Base-by-base conservation (phyloP, 2,329 filamentous ascomycete genomes). In the Penicillium sp. region DNA sequence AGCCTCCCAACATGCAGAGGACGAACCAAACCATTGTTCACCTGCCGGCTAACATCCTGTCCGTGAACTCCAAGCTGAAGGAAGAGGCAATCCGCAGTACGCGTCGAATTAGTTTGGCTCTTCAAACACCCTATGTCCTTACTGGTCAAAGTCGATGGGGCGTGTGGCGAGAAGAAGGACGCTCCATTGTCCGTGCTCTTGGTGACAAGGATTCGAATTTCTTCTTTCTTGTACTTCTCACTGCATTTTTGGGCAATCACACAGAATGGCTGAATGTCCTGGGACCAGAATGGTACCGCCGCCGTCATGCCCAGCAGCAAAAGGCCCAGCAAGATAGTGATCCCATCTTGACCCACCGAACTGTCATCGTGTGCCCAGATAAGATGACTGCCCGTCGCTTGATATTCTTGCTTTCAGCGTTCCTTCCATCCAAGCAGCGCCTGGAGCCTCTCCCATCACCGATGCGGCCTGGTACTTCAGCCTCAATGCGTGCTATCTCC, bases 91-190 rank as follows among this genome's bases (percentile, higher is more conserved):
- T 81, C 41, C 71, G 77, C 34, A 80, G 81, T 34, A 78, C 79
- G 17, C 79, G 80, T 56, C 78, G 84, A 43, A 81, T 86, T 14
- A 78, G 81, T 12, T 77, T 80, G 50, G 84, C 83, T 52, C 78
- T 86, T 65, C 81, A 82, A 61, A 84, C 84, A 35, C 84, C 83
- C 15, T 79, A 81, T 51, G 84, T 86, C 10, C 74, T 83, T 57
- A 84, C 84, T 2, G 84, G 84, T 3, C 84, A 86, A 65, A 83
- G 82, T 53, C 80, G 83, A 59, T 86, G 84, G 82, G 84, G 83
- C 11, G 80, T 86, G 11, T 87, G 84, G 84, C 80, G 84, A 57
- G 84, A 86, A 64, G 84, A 87, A 72, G 83, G 84, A 42, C 78
- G 84, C 62, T 85, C 82, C 72, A 81, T 86, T 43, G 80, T 81